A percentile compares a stretch with the other conserved stretches of the same genome.
Conservation (phyloP, 768 basidiomycete species). For the Suillus subluteus region DNA sequence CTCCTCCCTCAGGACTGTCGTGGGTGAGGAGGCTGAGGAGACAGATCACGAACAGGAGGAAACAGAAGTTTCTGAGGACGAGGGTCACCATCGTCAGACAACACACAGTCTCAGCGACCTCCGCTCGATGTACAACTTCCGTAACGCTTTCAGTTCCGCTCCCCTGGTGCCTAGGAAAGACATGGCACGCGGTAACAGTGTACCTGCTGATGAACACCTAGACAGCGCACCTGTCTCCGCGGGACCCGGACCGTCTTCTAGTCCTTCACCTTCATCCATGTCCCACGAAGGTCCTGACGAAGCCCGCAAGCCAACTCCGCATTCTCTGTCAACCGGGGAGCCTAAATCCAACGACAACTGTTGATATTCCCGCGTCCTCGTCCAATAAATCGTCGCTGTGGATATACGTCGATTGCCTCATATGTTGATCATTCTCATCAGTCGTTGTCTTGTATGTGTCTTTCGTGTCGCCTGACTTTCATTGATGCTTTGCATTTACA, state of each 20-base stretch:
- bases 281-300: slow-evolving; percentile 1
- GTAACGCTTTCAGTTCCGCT: slow-evolving; percentile 6
- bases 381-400: slow-evolving; percentile 2
- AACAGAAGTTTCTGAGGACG: slow-evolving; percentile 35
- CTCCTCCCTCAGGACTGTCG: slow-evolving; percentile 38
- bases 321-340: neutral
- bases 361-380: neutral
- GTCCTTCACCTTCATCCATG: slow-evolving; percentile 7
- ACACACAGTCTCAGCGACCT: slow-evolving; percentile 20
- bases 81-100: slow-evolving; percentile 26
- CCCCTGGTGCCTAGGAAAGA: slow-evolving; percentile 6
- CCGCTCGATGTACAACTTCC: slow-evolving; percentile 37
- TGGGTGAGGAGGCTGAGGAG: slow-evolving; percentile 27
- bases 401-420: slow-evolving; percentile 4
- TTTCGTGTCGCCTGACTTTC: slow-evolving; percentile 1
- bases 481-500: slow-evolving; percentile 10
- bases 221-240: slow-evolving; percentile 6
- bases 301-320: neutral
- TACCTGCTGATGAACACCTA: slow-evolving; percentile 1
- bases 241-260: slow-evolving; percentile 8
- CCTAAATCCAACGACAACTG: neutral
- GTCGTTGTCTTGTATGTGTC: slow-evolving; percentile 6
- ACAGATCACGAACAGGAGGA: slow-evolving; percentile 38
- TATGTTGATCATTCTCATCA: slow-evolving; percentile 8
- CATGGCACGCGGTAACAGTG: slow-evolving; percentile 1